These are phyloP conservation scores for Nicotiana attenuata DNA, from an alignment of 257 asterid genomes.

Conservation along the genomic window DNA sequence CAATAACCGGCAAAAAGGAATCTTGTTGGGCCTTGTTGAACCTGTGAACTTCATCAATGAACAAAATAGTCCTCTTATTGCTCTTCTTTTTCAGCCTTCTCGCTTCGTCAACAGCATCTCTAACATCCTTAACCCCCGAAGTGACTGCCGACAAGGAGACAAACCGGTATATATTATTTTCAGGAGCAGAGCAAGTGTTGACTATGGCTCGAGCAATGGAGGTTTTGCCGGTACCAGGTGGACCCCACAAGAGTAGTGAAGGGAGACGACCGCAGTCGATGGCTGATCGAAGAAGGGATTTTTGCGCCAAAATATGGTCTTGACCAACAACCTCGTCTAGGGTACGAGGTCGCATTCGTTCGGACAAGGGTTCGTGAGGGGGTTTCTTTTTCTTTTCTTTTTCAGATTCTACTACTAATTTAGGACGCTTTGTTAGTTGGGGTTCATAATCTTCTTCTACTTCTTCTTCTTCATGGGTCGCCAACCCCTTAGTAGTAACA, in stretches of 20 bases:
- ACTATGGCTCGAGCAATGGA: constrained; percentile 77
- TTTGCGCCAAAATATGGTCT: constrained; percentile 53
- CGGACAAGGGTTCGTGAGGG: constrained; percentile 57
- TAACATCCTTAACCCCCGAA: constrained; percentile 79
- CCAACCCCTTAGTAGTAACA: not conserved
- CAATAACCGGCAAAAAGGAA: constrained; percentile 78
- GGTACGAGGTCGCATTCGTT: constrained; percentile 76
- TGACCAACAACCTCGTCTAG: constrained; percentile 78
- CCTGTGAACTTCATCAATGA: constrained; percentile 85
- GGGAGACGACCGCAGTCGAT: constrained; percentile 55
- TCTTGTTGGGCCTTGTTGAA: constrained; percentile 90
- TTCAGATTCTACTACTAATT: constrained; percentile 9
- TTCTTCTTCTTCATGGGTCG: not conserved
- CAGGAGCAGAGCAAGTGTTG: constrained; percentile 17
- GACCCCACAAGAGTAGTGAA: constrained; percentile 78
- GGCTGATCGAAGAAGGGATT: constrained; percentile 56
- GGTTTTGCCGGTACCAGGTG: constrained; percentile 88
- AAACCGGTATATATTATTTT: constrained; percentile 31
- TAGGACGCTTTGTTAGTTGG: constrained; percentile 36
- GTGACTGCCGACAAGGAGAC: constrained; percentile 72
- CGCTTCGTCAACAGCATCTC: constrained; percentile 73
- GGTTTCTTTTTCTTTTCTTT: not conserved
- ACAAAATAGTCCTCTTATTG: constrained; percentile 48
- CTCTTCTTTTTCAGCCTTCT: constrained; percentile 25
- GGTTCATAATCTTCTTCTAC: constrained; percentile 14